Base-by-base conservation (phyloP, 805 yeast species). In the Lachancea fermentati region DNA sequence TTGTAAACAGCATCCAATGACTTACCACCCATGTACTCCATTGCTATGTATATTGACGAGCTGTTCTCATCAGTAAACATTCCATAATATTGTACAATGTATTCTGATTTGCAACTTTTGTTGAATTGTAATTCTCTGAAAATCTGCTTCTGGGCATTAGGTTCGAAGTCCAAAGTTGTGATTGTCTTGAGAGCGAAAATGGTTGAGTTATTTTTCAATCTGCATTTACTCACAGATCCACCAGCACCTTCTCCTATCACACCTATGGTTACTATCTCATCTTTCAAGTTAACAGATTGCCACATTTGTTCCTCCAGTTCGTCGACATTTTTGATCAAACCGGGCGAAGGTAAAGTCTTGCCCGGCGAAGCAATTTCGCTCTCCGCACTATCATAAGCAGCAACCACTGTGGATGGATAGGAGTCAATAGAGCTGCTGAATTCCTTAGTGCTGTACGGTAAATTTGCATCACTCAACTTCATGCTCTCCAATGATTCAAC, bases 11-110 rank as follows among this genome's bases (percentile, higher is more conserved):
- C 87, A 55, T 93, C 97, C 44, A 93, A 65, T 3, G 96, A 86
- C 32, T 78, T 76, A 1, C 97, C 97, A 18, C 88, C 96, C 88
- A 95, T 93, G 60, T 78, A 93, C 62, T 93, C 98, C 97, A 93
- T 93, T 35, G 96, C 87, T 19, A 93, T 93, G 50, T 85, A 88
- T 30, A 93, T 88, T 55, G 88, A 78, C 19, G 88, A 84, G 45
- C 75, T 78, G 42, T 75, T 74, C 53, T 81, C 85, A 51, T 84
- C 80, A 48, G 85, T 69, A 55, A 85, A 93, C 47, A 96, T 88
- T 5, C 98, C 98, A 60, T 86, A 91, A 61, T 93, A 93, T 59
- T 79, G 76, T 18, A 91, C 97, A 46, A 93, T 93, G 57, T 78
- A 82, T 3, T 87, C 86, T 30, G 91, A 82, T 52, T 77, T 71